Evolutionary conservation across 2,329 filamentous ascomycete species (phyloP).

Genomic region (Leptographium flavum): DNA sequence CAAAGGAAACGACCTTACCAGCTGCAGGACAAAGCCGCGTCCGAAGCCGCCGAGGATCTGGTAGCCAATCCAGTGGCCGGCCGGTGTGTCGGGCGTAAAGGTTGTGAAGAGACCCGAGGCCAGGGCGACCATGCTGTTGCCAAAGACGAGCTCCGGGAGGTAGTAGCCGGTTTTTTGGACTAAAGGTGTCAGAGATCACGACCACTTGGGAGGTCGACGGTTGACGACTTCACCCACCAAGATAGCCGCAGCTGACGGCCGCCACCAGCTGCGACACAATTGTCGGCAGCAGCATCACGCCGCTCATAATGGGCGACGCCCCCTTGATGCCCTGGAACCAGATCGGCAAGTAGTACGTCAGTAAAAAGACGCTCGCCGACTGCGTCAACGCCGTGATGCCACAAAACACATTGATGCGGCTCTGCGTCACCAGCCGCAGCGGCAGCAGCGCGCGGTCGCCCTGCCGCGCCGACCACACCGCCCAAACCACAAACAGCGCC

Average conservation of each 20-base stretch:
- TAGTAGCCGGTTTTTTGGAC: conserved; percentile 26
- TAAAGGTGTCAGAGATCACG: not conserved
- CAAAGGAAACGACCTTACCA: not conserved
- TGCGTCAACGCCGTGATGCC: conserved; percentile 5
- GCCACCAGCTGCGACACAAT: conserved; percentile 7
- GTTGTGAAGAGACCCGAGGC: conserved; percentile 42
- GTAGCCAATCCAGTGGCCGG: conserved; percentile 41
- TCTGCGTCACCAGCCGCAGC: conserved; percentile 19
- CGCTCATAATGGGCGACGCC: conserved; percentile 13
- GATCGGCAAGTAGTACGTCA: conserved; percentile 17
- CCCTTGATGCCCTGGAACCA: conserved; percentile 20
- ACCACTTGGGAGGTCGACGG: not conserved
- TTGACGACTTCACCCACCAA: too few species aligned
- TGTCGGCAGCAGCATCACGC: conserved; percentile 9
- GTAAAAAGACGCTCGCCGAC: conserved; percentile 15
- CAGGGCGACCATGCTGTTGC: conserved; percentile 24
- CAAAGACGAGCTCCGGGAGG: conserved; percentile 25
- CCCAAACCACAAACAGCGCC: not conserved
- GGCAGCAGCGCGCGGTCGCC: conserved; percentile 13
- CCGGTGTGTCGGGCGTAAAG: conserved; percentile 29
- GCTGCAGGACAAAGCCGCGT: conserved; percentile 8
- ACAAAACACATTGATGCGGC: conserved; percentile 17
- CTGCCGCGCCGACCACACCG: not conserved
- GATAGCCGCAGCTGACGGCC: conserved; percentile 1
- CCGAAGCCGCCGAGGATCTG: conserved; percentile 33